Conservation (phyloP, 2,329 filamentous ascomycete species). For the Plectosphaerella plurivora region DNA sequence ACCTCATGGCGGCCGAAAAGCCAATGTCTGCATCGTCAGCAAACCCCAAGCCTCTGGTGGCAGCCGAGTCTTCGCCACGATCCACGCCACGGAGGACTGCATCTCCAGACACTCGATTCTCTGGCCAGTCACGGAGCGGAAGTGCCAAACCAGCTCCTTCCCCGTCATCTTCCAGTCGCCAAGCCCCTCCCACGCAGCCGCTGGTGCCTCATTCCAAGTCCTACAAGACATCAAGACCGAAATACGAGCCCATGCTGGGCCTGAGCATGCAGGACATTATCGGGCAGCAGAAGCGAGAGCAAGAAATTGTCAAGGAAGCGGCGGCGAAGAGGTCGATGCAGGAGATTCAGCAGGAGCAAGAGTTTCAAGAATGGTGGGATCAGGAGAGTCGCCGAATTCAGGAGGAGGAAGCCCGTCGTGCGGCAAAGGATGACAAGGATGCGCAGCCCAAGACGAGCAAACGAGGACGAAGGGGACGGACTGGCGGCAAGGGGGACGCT, state of each 20-base stretch:
- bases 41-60: constrained; percentile 36
- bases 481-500: constrained; percentile 13
- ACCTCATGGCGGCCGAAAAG: constrained; percentile 34
- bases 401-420: constrained; percentile 51
- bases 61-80: constrained; percentile 33
- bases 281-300: constrained; percentile 78
- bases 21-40: constrained; percentile 19
- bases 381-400: constrained; percentile 72
- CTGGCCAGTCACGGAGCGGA: constrained; percentile 46
- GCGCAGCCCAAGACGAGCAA: constrained; percentile 8
- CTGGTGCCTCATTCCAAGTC: constrained; percentile 57
- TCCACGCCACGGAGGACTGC: constrained; percentile 43
- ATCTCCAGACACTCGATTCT: constrained; percentile 59
- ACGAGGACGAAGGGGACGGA: constrained; percentile 21
- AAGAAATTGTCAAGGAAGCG: constrained; percentile 76
- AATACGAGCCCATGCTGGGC: constrained; percentile 60
- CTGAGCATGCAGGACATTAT: constrained; percentile 86
- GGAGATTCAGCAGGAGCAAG: constrained; percentile 95
- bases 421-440: constrained; percentile 32
- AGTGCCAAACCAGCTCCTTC: constrained; percentile 23
- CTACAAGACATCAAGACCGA: constrained; percentile 53
- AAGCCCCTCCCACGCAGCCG: constrained; percentile 27
- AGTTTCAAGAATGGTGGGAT: constrained; percentile 96
- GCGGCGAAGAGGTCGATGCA: constrained; percentile 83
- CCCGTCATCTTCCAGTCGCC: constrained; percentile 18